These are phyloP conservation scores for Radiomyces spectabilis DNA, from an alignment of 192 early-diverging fungal genomes.

Conservation along the genomic window DNA sequence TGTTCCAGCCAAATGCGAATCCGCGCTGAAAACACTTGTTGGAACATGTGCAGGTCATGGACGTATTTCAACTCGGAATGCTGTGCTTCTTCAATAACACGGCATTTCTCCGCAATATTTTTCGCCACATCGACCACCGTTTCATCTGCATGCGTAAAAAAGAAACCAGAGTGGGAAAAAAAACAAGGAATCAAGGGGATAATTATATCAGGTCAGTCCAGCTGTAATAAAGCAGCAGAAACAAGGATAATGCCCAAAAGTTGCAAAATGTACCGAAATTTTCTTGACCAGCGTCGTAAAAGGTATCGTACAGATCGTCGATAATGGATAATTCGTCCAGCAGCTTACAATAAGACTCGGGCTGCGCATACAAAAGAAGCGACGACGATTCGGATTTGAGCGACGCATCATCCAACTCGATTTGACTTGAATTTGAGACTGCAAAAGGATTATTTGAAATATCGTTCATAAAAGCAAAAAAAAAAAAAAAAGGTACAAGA, in stretches of 20 bases:
- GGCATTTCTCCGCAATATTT: conserved; percentile 1
- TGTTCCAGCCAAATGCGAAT: conserved; percentile 1
- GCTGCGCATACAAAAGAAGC: neutral
- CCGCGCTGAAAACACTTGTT: neutral
- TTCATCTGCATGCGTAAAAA: conserved; percentile 1
- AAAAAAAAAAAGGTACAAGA: neutral
- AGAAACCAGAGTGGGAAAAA: neutral
- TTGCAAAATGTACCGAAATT: neutral
- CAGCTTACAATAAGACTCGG: too few relatives aligned
- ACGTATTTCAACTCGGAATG: conserved; percentile 5
- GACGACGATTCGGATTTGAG: neutral
- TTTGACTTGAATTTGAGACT: neutral
- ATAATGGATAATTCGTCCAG: conserved; percentile 14
- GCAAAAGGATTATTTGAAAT: neutral
- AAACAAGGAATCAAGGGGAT: neutral
- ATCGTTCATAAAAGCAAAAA: neutral
- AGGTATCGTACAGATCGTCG: conserved; percentile 9
- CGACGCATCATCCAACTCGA: neutral
- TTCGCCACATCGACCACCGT: neutral
- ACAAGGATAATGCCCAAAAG: neutral
- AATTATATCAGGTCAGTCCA: neutral
- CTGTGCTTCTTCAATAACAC: conserved; percentile 3
- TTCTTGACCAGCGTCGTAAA: neutral
- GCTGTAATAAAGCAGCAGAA: neutral
- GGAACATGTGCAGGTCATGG: neutral